phyloP scores from a whole-genome alignment of 345 rosid species.

The Heritiera fomes region DNA sequence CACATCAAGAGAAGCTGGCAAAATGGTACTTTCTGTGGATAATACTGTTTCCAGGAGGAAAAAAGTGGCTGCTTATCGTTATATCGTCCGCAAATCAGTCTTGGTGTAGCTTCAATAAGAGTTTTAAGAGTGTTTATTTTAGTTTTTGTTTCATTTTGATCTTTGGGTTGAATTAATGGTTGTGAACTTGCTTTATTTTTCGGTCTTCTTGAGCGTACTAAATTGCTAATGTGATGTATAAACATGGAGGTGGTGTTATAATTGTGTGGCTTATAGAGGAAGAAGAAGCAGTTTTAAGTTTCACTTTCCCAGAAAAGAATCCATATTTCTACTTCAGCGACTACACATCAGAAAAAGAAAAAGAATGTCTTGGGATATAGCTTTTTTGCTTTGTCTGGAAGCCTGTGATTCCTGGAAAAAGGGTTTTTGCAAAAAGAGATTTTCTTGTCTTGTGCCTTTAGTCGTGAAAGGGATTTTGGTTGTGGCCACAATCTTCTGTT shows the following conservation, averaged over 20 bases:
- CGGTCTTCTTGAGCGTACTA: slow-evolving; percentile 5
- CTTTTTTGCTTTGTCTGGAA: background rate
- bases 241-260: slow-evolving; percentile 13
- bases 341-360: too few relatives aligned
- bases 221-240: slow-evolving; percentile 24
- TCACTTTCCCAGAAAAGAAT: too few relatives aligned
- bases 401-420: background rate
- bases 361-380: too few relatives aligned
- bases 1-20: slow-evolving; percentile 78
- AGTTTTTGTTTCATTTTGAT: background rate
- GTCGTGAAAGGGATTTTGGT: background rate
- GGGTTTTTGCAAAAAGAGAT: background rate
- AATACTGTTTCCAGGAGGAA: slow-evolving; percentile 74
- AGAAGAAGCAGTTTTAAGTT: too few relatives aligned
- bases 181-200: slow-evolving; percentile 16
- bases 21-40: slow-evolving; percentile 88
- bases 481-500: background rate
- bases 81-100: slow-evolving; percentile 70
- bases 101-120: slow-evolving; percentile 22
- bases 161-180: slow-evolving; percentile 9
- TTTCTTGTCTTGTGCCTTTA: background rate
- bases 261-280: background rate
- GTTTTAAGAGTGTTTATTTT: slow-evolving; percentile 17
- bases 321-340: too few relatives aligned
- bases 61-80: slow-evolving; percentile 93